These are phyloP conservation scores for Isochrysis galbana DNA, from an alignment of 78 protist species.

Conservation along the genomic window DNA sequence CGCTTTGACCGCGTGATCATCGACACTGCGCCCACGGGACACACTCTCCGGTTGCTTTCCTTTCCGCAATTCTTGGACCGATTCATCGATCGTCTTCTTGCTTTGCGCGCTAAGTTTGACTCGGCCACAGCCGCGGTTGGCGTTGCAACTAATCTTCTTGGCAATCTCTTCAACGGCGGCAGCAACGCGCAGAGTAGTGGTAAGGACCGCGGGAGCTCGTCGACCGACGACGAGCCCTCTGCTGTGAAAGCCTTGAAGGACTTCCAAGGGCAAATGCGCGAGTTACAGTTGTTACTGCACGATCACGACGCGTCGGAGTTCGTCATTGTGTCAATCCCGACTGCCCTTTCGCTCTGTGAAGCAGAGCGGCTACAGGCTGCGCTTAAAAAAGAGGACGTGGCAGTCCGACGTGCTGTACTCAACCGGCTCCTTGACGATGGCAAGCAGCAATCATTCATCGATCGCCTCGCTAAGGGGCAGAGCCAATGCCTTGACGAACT, in stretches of 20 bases:
- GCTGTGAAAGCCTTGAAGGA: not conserved
- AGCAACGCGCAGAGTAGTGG: not conserved
- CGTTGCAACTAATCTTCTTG: not conserved
- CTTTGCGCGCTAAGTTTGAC: not conserved
- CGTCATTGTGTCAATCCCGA: slow-evolving; percentile 5
- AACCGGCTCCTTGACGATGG: not conserved
- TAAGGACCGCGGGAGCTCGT: not conserved
- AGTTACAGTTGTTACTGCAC: not conserved
- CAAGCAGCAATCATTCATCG: not conserved
- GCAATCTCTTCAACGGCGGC: not conserved
- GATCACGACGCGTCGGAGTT: not conserved
- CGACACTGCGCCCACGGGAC: slow-evolving; percentile 43
- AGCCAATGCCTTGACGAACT: not conserved
- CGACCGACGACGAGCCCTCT: not conserved
- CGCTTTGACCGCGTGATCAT: slow-evolving; percentile 8
- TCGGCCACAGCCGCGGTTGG: not conserved
- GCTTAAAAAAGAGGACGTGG: not conserved
- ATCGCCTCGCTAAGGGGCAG: not conserved
- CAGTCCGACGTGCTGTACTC: not conserved
- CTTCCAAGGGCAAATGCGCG: slow-evolving; percentile 23
- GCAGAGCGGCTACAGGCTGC: not conserved
- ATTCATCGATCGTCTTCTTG: not conserved
- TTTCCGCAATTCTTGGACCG: slow-evolving; percentile 19
- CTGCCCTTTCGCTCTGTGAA: not conserved
- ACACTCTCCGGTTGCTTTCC: slow-evolving; percentile 26